Evolutionary conservation across 2,329 filamentous ascomycete genomes (phyloP).

Genomic region (Xylariaceae sp.): DNA sequence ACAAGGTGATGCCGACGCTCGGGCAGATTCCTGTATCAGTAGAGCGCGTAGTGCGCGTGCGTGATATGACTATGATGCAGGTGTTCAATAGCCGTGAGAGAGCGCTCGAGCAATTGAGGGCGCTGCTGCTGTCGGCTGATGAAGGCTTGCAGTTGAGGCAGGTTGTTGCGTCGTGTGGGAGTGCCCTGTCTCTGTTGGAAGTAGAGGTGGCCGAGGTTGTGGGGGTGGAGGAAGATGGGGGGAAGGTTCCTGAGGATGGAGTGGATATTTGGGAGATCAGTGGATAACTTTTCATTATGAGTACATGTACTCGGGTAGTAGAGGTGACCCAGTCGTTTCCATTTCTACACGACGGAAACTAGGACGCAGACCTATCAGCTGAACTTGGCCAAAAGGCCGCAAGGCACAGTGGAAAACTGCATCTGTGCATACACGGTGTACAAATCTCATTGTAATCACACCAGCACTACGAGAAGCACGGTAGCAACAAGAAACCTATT

Average conservation of each 20-base stretch:
- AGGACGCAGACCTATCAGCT: no score
- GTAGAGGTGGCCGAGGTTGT: neutral
- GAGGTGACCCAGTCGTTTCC: no score
- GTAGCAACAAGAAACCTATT: no score
- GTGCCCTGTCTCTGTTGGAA: slow-evolving; percentile 2
- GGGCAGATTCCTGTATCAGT: neutral
- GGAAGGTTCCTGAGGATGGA: no score
- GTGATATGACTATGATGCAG: neutral
- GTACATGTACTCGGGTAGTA: no score
- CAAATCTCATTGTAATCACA: no score
- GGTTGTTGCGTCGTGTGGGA: neutral
- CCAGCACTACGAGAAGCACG: no score
- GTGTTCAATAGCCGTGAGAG: slow-evolving; percentile 3
- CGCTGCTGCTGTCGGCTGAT: neutral
- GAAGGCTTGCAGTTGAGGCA: neutral
- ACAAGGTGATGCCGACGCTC: neutral
- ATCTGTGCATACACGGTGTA: no score
- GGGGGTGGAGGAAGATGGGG: neutral
- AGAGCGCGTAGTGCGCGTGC: neutral
- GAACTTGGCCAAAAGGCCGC: no score
- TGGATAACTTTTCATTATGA: no score
- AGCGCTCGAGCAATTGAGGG: neutral
- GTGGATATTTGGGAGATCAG: neutral
- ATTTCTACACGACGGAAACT: no score
- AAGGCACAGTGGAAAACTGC: no score